Conservation (phyloP, 1,284 basidiomycete species). For the Ganoderma lingzhi region DNA sequence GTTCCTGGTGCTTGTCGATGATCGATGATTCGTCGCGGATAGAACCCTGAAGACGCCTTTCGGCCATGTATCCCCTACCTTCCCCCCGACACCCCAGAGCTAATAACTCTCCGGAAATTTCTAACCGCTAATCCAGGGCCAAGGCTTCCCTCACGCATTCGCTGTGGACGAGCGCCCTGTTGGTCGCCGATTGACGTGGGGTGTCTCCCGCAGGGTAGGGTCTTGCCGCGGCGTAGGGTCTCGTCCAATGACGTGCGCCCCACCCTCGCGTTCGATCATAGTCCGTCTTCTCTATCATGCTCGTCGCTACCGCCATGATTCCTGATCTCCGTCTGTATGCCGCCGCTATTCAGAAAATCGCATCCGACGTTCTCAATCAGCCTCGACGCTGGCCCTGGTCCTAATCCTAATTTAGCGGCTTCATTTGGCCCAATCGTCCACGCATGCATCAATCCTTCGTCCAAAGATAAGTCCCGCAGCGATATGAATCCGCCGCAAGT, state of each 20-base stretch:
- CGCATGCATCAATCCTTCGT: neutral
- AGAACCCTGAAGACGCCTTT: neutral
- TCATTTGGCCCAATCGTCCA: neutral
- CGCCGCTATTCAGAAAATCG: neutral
- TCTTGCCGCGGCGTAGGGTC: neutral
- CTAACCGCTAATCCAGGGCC: neutral
- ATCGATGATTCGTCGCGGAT: neutral
- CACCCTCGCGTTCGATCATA: neutral
- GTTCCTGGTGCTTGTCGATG: neutral
- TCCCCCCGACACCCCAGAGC: neutral
- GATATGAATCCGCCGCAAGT: neutral
- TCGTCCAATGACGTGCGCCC: neutral
- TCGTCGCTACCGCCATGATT: neutral
- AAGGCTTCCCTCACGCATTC: neutral
- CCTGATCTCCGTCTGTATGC: neutral
- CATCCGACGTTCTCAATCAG: neutral
- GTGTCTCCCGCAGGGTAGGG: neutral
- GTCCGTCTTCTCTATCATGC: neutral
- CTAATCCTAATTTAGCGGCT: neutral
- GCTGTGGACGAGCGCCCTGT: neutral
- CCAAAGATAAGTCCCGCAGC: neutral
- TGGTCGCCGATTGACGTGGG: neutral
- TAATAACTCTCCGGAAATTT: neutral
- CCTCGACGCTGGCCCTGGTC: neutral
- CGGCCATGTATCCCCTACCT: neutral